Evolutionary conservation across 768 basidiomycete genomes (phyloP).

Genomic region (Leccinum olivaceopallidum): DNA sequence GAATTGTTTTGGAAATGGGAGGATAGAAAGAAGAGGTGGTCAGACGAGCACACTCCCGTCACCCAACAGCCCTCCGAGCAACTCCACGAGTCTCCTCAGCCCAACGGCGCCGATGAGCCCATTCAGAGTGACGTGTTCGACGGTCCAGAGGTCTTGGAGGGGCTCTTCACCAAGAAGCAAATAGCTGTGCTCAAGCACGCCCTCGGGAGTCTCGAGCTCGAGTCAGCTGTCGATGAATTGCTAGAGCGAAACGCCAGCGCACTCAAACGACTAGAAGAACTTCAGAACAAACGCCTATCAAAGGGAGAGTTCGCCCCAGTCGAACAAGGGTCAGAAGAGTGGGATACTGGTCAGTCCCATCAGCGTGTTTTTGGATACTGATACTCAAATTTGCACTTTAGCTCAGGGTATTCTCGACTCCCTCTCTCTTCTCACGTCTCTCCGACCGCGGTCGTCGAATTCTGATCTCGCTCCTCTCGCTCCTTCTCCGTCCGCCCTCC

Average conservation of each 20-base stretch:
- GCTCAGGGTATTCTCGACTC: conserved; percentile 76
- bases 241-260: conserved; percentile 66
- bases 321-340: conserved; percentile 76
- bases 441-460: conserved; percentile 62
- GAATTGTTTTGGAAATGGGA: conserved; percentile 57
- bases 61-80: conserved; percentile 6
- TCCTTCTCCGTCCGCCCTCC: conserved; percentile 66
- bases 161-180: conserved; percentile 57
- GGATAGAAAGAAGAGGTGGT: conserved; percentile 38
- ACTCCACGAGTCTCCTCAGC: conserved; percentile 2
- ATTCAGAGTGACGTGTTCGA: conserved; percentile 21
- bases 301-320: conserved; percentile 47
- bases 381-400: conserved; percentile 33
- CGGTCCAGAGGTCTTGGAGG: conserved; percentile 47
- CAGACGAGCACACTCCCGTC: conserved; percentile 19
- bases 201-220: conserved; percentile 61
- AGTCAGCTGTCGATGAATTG: conserved; percentile 67
- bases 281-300: conserved; percentile 60
- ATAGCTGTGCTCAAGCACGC: conserved; percentile 57
- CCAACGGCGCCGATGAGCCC: conserved; percentile 15
- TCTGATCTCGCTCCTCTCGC: conserved; percentile 48
- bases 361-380: conserved; percentile 6
- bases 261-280: conserved; percentile 59
- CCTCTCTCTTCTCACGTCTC: conserved; percentile 61
- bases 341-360: conserved; percentile 66